These are phyloP conservation scores for Limnanthes douglasii DNA, from an alignment of 345 rosid genomes.

Conservation along the genomic window DNA sequence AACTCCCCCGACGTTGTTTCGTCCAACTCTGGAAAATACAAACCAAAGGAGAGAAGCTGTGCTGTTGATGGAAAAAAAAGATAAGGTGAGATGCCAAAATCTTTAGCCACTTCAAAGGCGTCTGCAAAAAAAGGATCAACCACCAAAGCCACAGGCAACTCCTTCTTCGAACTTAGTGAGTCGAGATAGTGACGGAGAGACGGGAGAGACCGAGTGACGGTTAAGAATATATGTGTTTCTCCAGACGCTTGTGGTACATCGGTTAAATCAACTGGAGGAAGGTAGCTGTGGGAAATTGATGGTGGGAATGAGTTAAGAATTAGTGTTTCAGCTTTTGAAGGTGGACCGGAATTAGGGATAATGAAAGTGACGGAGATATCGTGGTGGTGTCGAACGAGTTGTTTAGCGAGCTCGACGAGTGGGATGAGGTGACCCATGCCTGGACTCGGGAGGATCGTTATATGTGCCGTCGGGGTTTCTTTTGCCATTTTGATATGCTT, in stretches of 20 bases:
- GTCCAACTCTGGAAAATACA: slow-evolving; percentile 36
- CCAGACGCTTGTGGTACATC: slow-evolving; percentile 20
- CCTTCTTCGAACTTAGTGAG: slow-evolving; percentile 12
- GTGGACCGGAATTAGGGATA: slow-evolving; percentile 31
- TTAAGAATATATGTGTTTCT: slow-evolving; percentile 35
- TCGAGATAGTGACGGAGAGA: slow-evolving; percentile 21
- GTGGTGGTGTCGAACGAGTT: slow-evolving; percentile 26
- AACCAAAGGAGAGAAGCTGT: slow-evolving; percentile 26
- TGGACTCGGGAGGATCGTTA: slow-evolving; percentile 45
- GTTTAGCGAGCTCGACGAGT: slow-evolving; percentile 44
- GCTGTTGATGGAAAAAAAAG: slow-evolving; percentile 42
- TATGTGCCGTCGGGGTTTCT: slow-evolving; percentile 16
- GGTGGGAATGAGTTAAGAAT: slow-evolving; percentile 34
- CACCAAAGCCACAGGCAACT: slow-evolving; percentile 22
- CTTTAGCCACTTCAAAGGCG: slow-evolving; percentile 43
- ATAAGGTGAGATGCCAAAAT: slow-evolving; percentile 29
- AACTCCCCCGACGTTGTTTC: slow-evolving; percentile 35
- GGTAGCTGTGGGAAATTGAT: slow-evolving; percentile 23
- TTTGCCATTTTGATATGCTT: too few species aligned
- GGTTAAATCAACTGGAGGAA: slow-evolving; percentile 31
- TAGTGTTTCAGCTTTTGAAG: slow-evolving; percentile 27
- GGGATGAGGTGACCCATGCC: slow-evolving; percentile 92
- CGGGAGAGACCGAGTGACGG: slow-evolving; percentile 35
- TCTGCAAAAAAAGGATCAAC: slow-evolving; percentile 60
- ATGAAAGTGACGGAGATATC: slow-evolving; percentile 30